Evolutionary conservation across 1,284 basidiomycete species (phyloP), one percentile per base, ranked within the genome.

Genomic region (Pseudozyma hubeiensis): DNA sequence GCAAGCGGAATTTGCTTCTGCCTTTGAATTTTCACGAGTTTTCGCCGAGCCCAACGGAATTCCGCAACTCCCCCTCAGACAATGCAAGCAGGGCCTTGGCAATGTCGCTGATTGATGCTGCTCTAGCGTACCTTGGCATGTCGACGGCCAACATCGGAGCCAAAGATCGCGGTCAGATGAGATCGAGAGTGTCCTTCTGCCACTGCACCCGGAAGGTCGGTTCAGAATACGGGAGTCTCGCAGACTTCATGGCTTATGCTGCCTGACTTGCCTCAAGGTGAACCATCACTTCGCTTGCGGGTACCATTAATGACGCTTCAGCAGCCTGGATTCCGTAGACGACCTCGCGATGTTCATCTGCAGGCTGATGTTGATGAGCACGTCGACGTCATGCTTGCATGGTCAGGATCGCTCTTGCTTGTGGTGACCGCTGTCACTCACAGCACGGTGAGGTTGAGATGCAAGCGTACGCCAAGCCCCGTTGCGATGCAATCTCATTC

Each of bases 21-120:
- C 8, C 43, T 44, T 24, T 44, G 49, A 45, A 44, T 54, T 43
- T 34, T 47, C 52, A 50, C 6, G 24, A 24, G 24, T 24, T 33
- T 35, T 46, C 52, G 66, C 60, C 66, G 60, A 69, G 60, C 66
- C 30, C 60, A 16, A 59, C 66, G 60, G 60, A 60, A 37, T 59
- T 56, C 66, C 65, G 65, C 45, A 37, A 37, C 35, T 37, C 2
- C 35, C 35, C 35, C 14, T 10, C 35, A 8, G 35, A 37, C 14
- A 14, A 37, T 37, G 35, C 35, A 37, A 14, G 4, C 24, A 4
- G 24, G 24, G 24, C 24, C 24, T 24, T 24, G 24, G 24, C 24
- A 24, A 9, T 5, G 35, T 14, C 14, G 35, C 35, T 14, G 10
- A 37, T 14, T 14, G 8, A 2, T 37, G 2, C 35, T 37, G 35